Evolutionary conservation across 2,329 filamentous ascomycete species (phyloP), one percentile per base, ranked within the genome.

Genomic region (Colletotrichum camelliae): DNA sequence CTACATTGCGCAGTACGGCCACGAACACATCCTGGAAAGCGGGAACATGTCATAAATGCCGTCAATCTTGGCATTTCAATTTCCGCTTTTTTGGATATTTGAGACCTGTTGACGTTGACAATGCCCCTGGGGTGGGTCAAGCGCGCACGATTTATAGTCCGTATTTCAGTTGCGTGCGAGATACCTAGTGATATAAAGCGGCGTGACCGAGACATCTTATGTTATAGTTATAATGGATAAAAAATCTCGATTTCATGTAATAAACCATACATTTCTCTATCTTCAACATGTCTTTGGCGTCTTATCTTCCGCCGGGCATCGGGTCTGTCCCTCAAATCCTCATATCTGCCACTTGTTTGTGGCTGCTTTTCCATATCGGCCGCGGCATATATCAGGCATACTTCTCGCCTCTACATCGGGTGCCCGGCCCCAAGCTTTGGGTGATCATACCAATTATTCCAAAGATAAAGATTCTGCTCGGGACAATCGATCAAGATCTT

Each of bases 401-500:
- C 24, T 57, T 72, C 48, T 43, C 29, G 2, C 61, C 31, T 6
- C n/a, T 67, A 5, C 52, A 31, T 9, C 60, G 39, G 21, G 16
- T 72, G 27, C 61, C 69, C 3, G 61, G 61, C 2, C 48, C 33
- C 24, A 72, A 67, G 5, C 27, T 55, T 16, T 55, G 64, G 64
- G 64, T 67, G 1, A 60, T 72, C 18, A 31, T 72, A 8, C 60
- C 69, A 13, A 18, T 60, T 9, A 72, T 43, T 13, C 48, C 69
- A 8, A 66, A 58, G 6, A 24, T 60, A 6, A 72, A 72, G 33
- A 33, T 43, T 4, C 8, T 72, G 6, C 52, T 24, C 31, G 69
- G 69, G 15, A 67, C 61, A 7, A 43, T 72, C 13, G 69, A 67
- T 33, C 69, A 72, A 21, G 61, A 81, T 67, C 69, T 83, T 43